A percentile compares a stretch with the other conserved stretches of the same genome.
Evolutionary conservation across 2,329 filamentous ascomycete genomes (phyloP).

Genomic region (Ceratocystis cubensis): DNA sequence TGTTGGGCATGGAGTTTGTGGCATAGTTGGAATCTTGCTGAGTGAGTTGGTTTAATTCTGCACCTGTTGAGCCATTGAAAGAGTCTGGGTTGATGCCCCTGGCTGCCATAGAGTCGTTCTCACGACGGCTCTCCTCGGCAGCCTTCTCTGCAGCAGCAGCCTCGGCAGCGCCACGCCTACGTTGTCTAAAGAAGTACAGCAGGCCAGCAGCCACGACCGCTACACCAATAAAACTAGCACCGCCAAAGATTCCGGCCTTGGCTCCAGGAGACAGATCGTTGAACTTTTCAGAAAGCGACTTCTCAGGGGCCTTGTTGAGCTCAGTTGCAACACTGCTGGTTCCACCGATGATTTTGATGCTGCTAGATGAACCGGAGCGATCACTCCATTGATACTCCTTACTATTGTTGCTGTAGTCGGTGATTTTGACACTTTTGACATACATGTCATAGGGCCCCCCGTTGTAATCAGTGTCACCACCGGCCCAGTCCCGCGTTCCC

Average conservation of each 20-base stretch:
- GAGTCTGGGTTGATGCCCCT: constrained; percentile 38
- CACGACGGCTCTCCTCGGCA: constrained; percentile 37
- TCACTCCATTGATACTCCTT: constrained; percentile 56
- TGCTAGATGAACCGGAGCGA: constrained; percentile 47
- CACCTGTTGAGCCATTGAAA: constrained; percentile 29
- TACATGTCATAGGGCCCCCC: constrained; percentile 61
- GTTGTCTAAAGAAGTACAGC: constrained; percentile 45
- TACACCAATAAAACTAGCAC: constrained; percentile 32
- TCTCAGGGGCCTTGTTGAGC: constrained; percentile 28
- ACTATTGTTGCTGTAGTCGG: constrained; percentile 46
- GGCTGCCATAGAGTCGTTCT: constrained; percentile 39
- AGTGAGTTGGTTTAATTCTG: constrained; percentile 30
- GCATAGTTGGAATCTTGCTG: constrained; percentile 26
- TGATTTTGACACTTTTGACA: constrained; percentile 45
- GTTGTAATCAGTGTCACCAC: constrained; percentile 53
- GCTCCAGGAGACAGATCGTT: constrained; percentile 36
- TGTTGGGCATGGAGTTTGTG: constrained; percentile 18
- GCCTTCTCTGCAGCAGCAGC: constrained; percentile 35
- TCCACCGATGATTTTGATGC: constrained; percentile 46
- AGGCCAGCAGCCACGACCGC: constrained; percentile 32
- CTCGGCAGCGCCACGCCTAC: constrained; percentile 40
- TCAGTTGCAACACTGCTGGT: constrained; percentile 41
- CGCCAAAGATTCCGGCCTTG: constrained; percentile 43
- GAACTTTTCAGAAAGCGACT: constrained; percentile 42
- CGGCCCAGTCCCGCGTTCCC: constrained; percentile 56